Conservation (phyloP, 495 filamentous ascomycete species). For the Aspergillus incahuasiensis region DNA sequence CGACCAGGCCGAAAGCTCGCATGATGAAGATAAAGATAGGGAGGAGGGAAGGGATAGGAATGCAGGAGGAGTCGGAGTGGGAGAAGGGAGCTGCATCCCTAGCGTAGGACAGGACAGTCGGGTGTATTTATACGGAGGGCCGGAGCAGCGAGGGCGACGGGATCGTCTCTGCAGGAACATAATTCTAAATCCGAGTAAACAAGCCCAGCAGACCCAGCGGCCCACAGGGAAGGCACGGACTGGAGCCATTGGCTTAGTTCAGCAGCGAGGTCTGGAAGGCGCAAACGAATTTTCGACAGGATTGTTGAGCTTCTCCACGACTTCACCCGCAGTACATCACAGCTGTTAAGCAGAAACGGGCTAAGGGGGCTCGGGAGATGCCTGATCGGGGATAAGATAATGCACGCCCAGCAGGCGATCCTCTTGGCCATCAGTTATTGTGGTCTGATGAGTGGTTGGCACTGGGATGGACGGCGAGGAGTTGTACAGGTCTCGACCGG, state of each 20-base stretch:
- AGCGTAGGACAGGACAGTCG: neutral
- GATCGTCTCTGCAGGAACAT: neutral
- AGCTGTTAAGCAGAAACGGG: neutral
- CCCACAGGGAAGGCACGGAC: neutral
- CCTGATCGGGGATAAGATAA: neutral
- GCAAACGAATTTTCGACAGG: neutral
- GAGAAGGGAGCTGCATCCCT: neutral
- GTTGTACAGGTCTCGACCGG: slow-evolving; percentile 4
- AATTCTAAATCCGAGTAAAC: neutral
- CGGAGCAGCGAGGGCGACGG: neutral
- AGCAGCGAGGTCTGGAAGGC: slow-evolving; percentile 3
- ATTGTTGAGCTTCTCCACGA: neutral
- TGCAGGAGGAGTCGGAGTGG: neutral
- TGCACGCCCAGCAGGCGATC: slow-evolving; percentile 1
- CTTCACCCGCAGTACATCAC: neutral
- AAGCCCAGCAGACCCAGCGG: too few relatives aligned
- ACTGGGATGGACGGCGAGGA: neutral
- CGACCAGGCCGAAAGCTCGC: slow-evolving; percentile 25
- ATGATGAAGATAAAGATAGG: slow-evolving; percentile 17
- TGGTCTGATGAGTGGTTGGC: slow-evolving; percentile 8
- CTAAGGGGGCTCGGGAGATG: neutral
- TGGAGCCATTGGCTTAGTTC: neutral
- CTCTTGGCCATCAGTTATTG: slow-evolving; percentile 10
- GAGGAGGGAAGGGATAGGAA: neutral
- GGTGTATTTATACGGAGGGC: neutral